These are phyloP conservation scores for Cercospora sp. DNA, from an alignment of 2,329 filamentous ascomycete species.

Conservation along the genomic window DNA sequence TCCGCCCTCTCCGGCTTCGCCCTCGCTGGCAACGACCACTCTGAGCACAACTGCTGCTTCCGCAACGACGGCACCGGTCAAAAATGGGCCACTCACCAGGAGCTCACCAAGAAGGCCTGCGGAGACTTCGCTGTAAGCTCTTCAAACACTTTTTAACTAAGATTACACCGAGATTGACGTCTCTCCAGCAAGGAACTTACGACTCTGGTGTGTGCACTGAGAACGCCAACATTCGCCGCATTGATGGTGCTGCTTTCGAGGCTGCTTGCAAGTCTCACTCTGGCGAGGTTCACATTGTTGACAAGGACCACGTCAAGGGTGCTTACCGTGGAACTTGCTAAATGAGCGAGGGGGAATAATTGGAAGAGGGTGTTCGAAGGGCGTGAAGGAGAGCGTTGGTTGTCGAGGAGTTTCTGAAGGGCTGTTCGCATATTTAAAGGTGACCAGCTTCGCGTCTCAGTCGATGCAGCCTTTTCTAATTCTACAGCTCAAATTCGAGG, in stretches of 20 bases:
- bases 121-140: neutral
- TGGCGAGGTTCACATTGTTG: neutral
- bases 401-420: neutral
- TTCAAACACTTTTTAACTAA: too few species aligned
- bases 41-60: neutral
- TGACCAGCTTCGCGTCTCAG: neutral
- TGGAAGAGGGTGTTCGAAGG: neutral
- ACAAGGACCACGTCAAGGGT: neutral
- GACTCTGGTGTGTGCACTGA: neutral
- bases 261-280: neutral
- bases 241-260: neutral
- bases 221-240: neutral
- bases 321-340: neutral
- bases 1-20: neutral
- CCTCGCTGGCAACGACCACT: neutral
- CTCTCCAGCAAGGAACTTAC: neutral
- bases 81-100: neutral
- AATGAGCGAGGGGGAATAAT: neutral
- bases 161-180: neutral
- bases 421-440: neutral
- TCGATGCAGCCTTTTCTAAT: neutral
- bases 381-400: neutral
- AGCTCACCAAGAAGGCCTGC: neutral
- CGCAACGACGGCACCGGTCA: neutral
- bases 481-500: neutral